Percentiles rank a stretch among this genome's conserved stretches.
Evolutionary conservation across 345 rosid genomes (phyloP).

Genomic region (Raphanus sativus): DNA sequence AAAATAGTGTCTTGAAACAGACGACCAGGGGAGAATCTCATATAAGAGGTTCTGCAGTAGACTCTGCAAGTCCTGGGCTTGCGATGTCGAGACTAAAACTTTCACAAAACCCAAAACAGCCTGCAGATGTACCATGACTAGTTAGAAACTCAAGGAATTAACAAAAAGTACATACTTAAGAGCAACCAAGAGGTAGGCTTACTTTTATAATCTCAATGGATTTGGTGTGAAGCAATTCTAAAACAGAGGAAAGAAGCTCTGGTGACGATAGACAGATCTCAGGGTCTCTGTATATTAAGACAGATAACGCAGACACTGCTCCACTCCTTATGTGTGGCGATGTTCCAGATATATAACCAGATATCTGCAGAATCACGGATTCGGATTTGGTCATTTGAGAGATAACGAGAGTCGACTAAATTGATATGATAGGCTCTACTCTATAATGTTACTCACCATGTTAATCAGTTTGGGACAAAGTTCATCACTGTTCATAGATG

Average conservation of each 20-base stretch:
- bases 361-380: slow-evolving; percentile 52
- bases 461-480: slow-evolving; percentile 61
- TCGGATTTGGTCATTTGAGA: slow-evolving; percentile 3
- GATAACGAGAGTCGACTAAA: background rate
- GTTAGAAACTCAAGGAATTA: too few species aligned
- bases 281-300: slow-evolving; percentile 64
- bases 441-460: slow-evolving; percentile 57
- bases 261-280: slow-evolving; percentile 59
- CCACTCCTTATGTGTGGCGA: slow-evolving; percentile 94
- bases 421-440: background rate
- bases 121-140: too few species aligned
- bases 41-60: slow-evolving; percentile 53
- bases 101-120: slow-evolving; percentile 88
- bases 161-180: background rate
- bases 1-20: slow-evolving; percentile 87
- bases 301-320: slow-evolving; percentile 89
- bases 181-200: slow-evolving; percentile 16
- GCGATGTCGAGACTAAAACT: slow-evolving; percentile 76
- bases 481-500: slow-evolving; percentile 39
- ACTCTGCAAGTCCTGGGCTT: slow-evolving; percentile 61
- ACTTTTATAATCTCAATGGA: slow-evolving; percentile 81
- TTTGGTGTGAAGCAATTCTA: slow-evolving; percentile 83
- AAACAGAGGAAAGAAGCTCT: slow-evolving; percentile 68
- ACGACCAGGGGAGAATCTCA: slow-evolving; percentile 76
- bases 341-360: slow-evolving; percentile 87